Conservation (phyloP, 345 rosid species). For the Salix udensis region DNA sequence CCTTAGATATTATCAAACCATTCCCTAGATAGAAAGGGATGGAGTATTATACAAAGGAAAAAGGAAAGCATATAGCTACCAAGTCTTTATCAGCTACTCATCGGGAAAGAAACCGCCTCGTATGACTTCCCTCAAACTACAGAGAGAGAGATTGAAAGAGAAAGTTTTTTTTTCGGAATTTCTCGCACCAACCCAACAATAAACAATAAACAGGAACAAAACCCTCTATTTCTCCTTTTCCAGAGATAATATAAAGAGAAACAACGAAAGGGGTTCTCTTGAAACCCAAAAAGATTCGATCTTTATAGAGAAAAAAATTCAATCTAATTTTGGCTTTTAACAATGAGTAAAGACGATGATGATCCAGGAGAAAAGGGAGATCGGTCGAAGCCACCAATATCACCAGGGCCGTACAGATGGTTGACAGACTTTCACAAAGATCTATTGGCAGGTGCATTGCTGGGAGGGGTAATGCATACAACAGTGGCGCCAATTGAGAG, state of each 20-base stretch:
- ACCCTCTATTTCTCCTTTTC: not conserved
- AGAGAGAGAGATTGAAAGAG: not conserved
- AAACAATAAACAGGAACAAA: not conserved
- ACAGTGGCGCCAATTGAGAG: conserved; percentile 96
- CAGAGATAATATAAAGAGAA: not conserved
- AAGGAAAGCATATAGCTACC: not conserved
- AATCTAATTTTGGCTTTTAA: not conserved
- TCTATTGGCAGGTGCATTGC: conserved; percentile 84
- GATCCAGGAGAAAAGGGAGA: conserved; percentile 32
- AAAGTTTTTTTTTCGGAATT: not conserved
- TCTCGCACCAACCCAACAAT: not conserved
- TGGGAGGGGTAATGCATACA: conserved; percentile 95
- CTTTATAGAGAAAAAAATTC: not conserved
- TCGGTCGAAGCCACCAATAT: conserved; percentile 4
- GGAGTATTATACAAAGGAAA: conserved; percentile 7
- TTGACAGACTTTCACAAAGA: conserved; percentile 65
- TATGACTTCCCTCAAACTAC: not conserved
- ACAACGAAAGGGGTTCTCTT: not conserved
- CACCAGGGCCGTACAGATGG: conserved; percentile 29
- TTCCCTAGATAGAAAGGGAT: not conserved
- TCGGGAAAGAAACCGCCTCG: not conserved
- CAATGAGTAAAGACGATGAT: conserved; percentile 42
- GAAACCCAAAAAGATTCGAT: not conserved
- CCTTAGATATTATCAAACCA: conserved; percentile 14
- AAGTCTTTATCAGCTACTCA: not conserved